Evolutionary conservation across 2,329 filamentous ascomycete genomes (phyloP).

Genomic region (Fusarium tricinctum): DNA sequence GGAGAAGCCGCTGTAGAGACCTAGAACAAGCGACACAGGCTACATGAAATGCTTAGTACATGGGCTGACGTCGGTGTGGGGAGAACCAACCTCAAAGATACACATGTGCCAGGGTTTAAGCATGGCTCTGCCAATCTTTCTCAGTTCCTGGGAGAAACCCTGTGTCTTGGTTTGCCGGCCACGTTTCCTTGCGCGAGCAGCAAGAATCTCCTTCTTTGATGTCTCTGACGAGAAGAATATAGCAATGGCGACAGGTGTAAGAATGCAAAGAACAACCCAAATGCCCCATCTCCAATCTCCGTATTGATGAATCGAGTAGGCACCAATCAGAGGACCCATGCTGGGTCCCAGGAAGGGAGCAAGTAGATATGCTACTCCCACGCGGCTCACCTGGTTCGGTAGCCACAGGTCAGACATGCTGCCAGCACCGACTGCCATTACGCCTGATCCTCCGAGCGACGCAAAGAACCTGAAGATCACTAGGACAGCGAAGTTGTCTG

Average conservation of each 20-base stretch:
- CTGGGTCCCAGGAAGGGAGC: constrained; percentile 22
- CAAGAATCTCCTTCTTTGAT: constrained; percentile 11
- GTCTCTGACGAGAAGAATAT: constrained; percentile 21
- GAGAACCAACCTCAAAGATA: constrained; percentile 8
- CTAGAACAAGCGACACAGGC: constrained; percentile 11
- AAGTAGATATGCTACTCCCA: constrained; percentile 13
- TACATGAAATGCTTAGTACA: neutral
- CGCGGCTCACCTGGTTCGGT: constrained; percentile 8
- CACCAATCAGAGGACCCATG: constrained; percentile 16
- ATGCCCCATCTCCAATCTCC: constrained; percentile 16
- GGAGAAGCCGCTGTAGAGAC: constrained; percentile 16
- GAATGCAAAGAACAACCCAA: constrained; percentile 19
- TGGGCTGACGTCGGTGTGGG: rapidly evolving
- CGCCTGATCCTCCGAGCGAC: constrained; percentile 11
- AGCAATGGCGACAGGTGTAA: constrained; percentile 10
- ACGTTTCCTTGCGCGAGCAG: constrained; percentile 2
- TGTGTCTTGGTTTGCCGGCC: neutral
- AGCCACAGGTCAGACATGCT: constrained; percentile 12
- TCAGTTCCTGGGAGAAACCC: neutral
- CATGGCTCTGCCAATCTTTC: constrained; percentile 10
- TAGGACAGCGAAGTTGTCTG: constrained; percentile 6
- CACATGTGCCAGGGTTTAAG: constrained; percentile 27
- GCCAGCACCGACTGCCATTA: constrained; percentile 21
- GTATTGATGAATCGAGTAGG: constrained; percentile 13
- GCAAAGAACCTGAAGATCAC: constrained; percentile 18